These are phyloP conservation scores for Euryodendron excelsum DNA, from an alignment of 148 eudicot genomes.

Conservation along the genomic window DNA sequence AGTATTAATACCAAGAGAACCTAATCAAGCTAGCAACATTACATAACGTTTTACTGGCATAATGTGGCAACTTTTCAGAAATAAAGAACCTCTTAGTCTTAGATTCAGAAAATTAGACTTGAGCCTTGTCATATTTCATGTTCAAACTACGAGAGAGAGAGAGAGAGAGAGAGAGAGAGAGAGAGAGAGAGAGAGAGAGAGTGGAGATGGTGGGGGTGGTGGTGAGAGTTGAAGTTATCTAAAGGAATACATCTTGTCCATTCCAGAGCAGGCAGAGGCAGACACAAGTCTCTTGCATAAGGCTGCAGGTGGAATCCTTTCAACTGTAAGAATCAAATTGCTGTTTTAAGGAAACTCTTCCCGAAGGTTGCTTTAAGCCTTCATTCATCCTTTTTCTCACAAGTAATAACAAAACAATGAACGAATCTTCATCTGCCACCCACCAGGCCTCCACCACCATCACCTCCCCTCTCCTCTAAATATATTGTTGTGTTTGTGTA, in stretches of 20 bases:
- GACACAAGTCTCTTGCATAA: background rate
- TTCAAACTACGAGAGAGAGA: background rate
- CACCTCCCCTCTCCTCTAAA: background rate
- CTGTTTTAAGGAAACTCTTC: conserved; percentile 16
- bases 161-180: background rate
- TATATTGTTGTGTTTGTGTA: conserved; percentile 5
- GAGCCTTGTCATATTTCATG: background rate
- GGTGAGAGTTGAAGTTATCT: background rate
- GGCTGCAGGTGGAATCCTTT: conserved; percentile 11
- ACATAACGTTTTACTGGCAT: background rate
- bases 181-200: conserved; percentile 6
- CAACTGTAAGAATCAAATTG: conserved; percentile 22
- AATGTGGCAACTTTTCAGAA: background rate
- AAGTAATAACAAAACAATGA: background rate
- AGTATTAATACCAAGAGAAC: too few relatives aligned
- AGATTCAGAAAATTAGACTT: background rate
- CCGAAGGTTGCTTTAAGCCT: background rate
- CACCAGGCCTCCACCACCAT: conserved; percentile 1
- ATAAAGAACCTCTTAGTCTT: background rate
- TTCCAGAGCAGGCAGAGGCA: background rate
- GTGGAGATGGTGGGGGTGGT: background rate
- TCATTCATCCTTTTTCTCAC: background rate
- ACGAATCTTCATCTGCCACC: conserved; percentile 22
- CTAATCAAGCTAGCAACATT: background rate
- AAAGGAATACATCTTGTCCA: conserved; percentile 2